These are phyloP conservation scores for Paramyrothecium roridum DNA, from an alignment of 2,329 filamentous ascomycete genomes.

Conservation along the genomic window DNA sequence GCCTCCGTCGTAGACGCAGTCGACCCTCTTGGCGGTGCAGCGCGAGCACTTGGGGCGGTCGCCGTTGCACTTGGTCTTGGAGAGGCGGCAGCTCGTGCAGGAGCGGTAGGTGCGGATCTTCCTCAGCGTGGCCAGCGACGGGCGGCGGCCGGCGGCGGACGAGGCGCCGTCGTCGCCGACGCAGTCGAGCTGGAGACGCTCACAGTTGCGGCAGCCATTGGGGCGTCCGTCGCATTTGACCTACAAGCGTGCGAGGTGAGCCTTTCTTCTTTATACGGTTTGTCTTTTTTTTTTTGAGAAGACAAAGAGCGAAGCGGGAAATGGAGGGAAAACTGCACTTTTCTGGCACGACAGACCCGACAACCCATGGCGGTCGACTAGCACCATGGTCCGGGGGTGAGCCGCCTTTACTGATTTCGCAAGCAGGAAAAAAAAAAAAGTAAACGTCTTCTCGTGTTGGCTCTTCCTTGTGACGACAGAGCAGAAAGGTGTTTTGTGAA, in stretches of 20 bases:
- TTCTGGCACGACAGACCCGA: constrained; percentile 37
- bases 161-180: constrained; percentile 30
- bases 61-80: constrained; percentile 40
- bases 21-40: constrained; percentile 27
- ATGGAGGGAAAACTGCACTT: constrained; percentile 20
- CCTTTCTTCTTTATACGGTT: neutral
- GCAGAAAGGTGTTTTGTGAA: too few species aligned
- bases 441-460: too few species aligned
- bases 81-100: constrained; percentile 34
- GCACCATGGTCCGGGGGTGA: too few species aligned
- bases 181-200: constrained; percentile 38
- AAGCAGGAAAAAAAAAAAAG: too few species aligned
- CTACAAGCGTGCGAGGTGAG: constrained; percentile 16
- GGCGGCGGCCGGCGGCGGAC: constrained; percentile 12
- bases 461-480: too few species aligned
- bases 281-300: too few species aligned
- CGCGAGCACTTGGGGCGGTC: constrained; percentile 34
- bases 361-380: constrained; percentile 27
- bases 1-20: constrained; percentile 35
- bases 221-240: constrained; percentile 40
- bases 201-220: constrained; percentile 38
- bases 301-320: neutral
- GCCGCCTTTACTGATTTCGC: too few species aligned
- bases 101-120: constrained; percentile 39
- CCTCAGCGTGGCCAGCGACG: constrained; percentile 25